A percentile compares a stretch with the other conserved stretches of the same genome.
Conservation (phyloP, 2,329 filamentous ascomycete species). For the Coleophoma eucalyptorum region DNA sequence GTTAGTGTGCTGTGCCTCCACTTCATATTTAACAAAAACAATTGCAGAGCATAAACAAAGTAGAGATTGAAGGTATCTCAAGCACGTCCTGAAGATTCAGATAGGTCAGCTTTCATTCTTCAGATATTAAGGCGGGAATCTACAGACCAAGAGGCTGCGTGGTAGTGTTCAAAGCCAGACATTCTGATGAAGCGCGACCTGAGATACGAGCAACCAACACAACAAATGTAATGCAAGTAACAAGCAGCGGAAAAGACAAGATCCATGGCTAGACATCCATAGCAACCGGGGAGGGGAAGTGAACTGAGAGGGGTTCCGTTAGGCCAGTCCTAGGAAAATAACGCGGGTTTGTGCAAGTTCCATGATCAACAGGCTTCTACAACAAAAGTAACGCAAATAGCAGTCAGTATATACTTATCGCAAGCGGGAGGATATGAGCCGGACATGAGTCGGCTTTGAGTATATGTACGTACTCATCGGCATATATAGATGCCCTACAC, state of each 20-base stretch:
- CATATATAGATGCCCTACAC: conserved; percentile 12
- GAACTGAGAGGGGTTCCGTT: no score
- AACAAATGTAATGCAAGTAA: background rate
- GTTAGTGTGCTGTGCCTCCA: conserved; percentile 29
- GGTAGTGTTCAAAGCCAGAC: conserved; percentile 7
- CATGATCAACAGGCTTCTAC: conserved; percentile 13
- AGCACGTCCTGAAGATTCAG: conserved; percentile 8
- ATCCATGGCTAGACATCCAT: no score
- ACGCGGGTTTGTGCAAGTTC: background rate
- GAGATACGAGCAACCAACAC: background rate
- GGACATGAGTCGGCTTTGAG: conserved; percentile 20
- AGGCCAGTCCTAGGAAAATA: background rate
- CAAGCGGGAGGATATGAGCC: conserved; percentile 3
- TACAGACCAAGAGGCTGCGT: conserved; percentile 9
- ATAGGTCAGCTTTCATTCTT: conserved; percentile 12
- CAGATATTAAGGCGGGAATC: background rate
- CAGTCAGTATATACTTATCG: conserved; percentile 24
- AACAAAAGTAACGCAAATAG: conserved; percentile 14
- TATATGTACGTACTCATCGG: conserved; percentile 27
- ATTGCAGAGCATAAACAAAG: conserved; percentile 9
- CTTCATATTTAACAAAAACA: conserved; percentile 10
- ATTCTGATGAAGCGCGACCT: background rate
- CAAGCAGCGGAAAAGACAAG: no score
- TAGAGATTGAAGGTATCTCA: conserved; percentile 4
- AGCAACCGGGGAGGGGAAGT: no score